phyloP scores from a whole-genome alignment of 2,329 filamentous ascomycete species.

The Chaetoscypha palmicola region DNA sequence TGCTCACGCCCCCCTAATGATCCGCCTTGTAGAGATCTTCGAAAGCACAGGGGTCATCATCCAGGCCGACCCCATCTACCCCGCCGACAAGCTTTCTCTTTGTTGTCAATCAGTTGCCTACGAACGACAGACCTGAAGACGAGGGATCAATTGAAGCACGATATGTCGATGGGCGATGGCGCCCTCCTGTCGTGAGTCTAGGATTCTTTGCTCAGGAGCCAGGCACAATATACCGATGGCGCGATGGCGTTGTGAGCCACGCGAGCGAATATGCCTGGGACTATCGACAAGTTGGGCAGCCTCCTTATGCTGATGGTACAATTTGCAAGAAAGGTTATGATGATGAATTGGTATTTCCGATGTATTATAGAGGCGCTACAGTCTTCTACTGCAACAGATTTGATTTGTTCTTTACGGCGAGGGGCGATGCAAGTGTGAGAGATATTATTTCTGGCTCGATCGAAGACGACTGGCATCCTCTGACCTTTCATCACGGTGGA shows the following conservation, averaged over 20 bases:
- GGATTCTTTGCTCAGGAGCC: constrained; percentile 17
- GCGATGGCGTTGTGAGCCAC: constrained; percentile 11
- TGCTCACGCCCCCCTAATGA: neutral
- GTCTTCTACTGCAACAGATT: constrained; percentile 20
- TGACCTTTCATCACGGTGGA: constrained; percentile 13
- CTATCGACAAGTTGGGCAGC: neutral
- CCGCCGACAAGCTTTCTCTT: constrained; percentile 30
- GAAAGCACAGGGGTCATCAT: constrained; percentile 3
- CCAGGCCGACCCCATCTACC: constrained; percentile 1
- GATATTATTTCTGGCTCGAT: constrained; percentile 6
- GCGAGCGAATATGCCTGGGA: constrained; percentile 13
- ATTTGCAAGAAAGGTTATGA: neutral
- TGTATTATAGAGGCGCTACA: constrained; percentile 15
- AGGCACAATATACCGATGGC: constrained; percentile 24
- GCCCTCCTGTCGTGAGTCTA: constrained; percentile 13
- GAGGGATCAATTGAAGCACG: constrained; percentile 11
- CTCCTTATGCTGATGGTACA: neutral
- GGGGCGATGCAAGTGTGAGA: constrained; percentile 11
- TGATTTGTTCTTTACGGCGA: constrained; percentile 15
- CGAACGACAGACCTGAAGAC: constrained; percentile 25
- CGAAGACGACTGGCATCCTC: constrained; percentile 17
- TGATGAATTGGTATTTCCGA: neutral
- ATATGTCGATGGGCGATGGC: constrained; percentile 18
- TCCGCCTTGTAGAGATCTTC: constrained; percentile 1
- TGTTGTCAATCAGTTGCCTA: constrained; percentile 36